Conservation (phyloP, 164 flowering plant genomes). For the Aristolochia contorta region DNA sequence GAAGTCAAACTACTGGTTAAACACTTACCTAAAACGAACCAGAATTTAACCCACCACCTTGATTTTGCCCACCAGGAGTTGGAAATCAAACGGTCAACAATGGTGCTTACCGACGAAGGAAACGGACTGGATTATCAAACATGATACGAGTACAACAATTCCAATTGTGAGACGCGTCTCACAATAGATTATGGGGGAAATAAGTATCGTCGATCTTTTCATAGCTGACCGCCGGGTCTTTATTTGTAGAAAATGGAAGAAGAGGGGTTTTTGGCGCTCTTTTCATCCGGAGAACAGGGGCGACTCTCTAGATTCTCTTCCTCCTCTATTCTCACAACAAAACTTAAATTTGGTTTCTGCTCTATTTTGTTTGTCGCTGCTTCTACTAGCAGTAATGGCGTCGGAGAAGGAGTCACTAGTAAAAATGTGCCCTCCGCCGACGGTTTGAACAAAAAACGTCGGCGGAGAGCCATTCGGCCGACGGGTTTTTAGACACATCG, state of each 20-base stretch:
- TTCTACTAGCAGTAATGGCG: conserved; percentile 26
- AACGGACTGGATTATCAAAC: too few species aligned
- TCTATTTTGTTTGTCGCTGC: background rate
- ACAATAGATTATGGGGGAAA: background rate
- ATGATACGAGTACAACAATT: too few species aligned
- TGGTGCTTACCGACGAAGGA: too few species aligned
- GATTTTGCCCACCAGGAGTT: too few species aligned
- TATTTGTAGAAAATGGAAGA: background rate
- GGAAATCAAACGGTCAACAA: too few species aligned
- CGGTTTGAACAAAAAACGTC: too few species aligned
- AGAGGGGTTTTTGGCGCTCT: conserved; percentile 1
- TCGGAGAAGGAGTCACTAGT: conserved; percentile 32
- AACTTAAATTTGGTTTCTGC: background rate
- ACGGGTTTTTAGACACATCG: too few species aligned
- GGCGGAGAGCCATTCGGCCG: too few species aligned
- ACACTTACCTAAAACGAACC: too few species aligned
- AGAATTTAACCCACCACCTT: too few species aligned
- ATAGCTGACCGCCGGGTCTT: background rate
- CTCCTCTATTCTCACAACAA: background rate
- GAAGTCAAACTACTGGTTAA: too few species aligned
- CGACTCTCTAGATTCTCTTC: background rate
- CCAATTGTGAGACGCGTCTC: background rate
- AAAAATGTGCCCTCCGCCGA: too few species aligned
- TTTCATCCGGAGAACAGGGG: background rate
- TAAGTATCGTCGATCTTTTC: background rate